Evolutionary conservation across 106 monocot species (phyloP), one percentile per base, ranked within the genome.

Genomic region (Hemerocallis citrina): DNA sequence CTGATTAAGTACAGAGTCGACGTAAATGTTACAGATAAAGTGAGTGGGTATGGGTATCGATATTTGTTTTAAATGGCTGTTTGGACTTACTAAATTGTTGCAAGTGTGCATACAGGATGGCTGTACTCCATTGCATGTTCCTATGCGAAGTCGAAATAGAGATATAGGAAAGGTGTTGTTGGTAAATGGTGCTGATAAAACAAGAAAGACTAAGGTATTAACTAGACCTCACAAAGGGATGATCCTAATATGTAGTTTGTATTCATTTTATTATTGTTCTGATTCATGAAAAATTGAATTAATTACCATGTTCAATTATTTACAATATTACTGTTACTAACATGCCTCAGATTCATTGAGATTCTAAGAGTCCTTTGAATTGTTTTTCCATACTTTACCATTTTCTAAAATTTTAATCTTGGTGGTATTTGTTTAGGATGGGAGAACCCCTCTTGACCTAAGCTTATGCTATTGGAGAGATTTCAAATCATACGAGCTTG

Each of bases 1-100:
- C 65, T 91, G 21, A 88, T 98, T 16, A 98, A 98, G 62, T 82
- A 82, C 56, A 85, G 82, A 62, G 96, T 85, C 63, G 96, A 98
- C 72, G 77, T 98, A 15, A 98, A 98, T 77, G 75, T 73, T 72
- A 74, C 81, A 15, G 96, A 98, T 80, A 70, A 84, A 69, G 96
- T 90, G 59, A 81, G 90, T 69, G n/a, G 2, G 24, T 63, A 12
- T 61, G 30, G 8, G 2, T 52, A 55, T 8, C 9, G 5, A 34
- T 49, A 9, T 55, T n/a, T n/a, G 55, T 19, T 76, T n/a, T 69
- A 41, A 44, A 3, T 16, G 27, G 42, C 25, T 20, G 22, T 51
- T 39, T 24, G 27, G 10, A 31, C 67, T 68, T 46, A 41, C 35
- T 35, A 69, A 10, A 25, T 35, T 34, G 52, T 40, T 33, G 14